These are phyloP conservation scores for Lentithecium fluviatile DNA, from an alignment of 495 filamentous ascomycete genomes.

Conservation along the genomic window DNA sequence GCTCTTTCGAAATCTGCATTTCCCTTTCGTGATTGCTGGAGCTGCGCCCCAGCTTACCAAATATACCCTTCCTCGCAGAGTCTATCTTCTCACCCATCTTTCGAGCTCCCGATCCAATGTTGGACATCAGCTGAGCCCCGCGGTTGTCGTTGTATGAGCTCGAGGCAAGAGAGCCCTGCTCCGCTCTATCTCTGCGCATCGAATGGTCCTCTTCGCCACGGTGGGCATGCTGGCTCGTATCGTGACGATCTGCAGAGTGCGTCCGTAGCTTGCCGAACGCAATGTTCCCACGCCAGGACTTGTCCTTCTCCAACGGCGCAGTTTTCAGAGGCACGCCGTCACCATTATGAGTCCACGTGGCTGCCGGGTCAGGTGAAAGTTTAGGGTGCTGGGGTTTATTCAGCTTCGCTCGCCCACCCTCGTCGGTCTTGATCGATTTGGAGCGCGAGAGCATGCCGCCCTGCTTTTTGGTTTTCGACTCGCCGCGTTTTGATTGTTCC, in stretches of 20 bases:
- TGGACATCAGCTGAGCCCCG: constrained; percentile 52
- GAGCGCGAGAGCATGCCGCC: constrained; percentile 23
- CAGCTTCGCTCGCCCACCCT: constrained; percentile 11
- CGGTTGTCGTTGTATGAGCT: constrained; percentile 62
- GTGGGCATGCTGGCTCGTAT: constrained; percentile 17
- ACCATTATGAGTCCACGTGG: constrained; percentile 38
- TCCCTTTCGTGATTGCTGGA: constrained; percentile 70
- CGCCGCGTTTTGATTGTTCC: constrained; percentile 1
- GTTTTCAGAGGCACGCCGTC: constrained; percentile 49
- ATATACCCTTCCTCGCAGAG: constrained; percentile 73
- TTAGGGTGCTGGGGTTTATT: constrained; percentile 19
- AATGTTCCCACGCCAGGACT: constrained; percentile 64
- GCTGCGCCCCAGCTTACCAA: constrained; percentile 71
- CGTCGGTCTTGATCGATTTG: constrained; percentile 32
- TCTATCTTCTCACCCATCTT: constrained; percentile 70
- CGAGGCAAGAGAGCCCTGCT: constrained; percentile 51
- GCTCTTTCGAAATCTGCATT: constrained; percentile 62
- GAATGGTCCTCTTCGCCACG: constrained; percentile 40
- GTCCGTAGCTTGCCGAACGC: constrained; percentile 56
- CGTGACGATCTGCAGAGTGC: constrained; percentile 62
- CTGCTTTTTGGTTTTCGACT: constrained; percentile 26
- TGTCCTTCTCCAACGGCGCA: constrained; percentile 62
- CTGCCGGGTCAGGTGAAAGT: constrained; percentile 37
- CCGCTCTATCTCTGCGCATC: constrained; percentile 53
- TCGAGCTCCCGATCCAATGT: constrained; percentile 57